phyloP scores from a whole-genome alignment of 2,329 filamentous ascomycete genomes.

The Purpureocillium takamizusanense region DNA sequence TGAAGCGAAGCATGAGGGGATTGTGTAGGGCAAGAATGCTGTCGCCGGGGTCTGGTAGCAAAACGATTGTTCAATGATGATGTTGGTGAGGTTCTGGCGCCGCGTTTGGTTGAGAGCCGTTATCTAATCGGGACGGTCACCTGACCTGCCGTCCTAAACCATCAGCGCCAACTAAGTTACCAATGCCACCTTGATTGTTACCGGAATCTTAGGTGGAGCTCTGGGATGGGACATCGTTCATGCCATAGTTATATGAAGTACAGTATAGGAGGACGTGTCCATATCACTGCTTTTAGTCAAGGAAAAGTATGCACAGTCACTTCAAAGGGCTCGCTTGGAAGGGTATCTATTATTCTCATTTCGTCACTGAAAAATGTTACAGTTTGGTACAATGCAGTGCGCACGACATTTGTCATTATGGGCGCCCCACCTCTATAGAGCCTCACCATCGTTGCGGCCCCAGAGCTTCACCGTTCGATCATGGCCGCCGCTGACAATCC shows the following conservation, averaged over 20 bases:
- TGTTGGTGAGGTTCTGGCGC: background rate
- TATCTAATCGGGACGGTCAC: constrained; percentile 16
- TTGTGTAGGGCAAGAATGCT: background rate
- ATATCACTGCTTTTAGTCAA: background rate
- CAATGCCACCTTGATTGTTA: too few species aligned
- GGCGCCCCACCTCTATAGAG: constrained; percentile 22
- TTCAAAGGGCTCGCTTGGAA: background rate
- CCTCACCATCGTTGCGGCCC: constrained; percentile 71
- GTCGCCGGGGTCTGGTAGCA: background rate
- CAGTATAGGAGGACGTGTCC: too few species aligned
- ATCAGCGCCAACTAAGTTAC: too few species aligned
- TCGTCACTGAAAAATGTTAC: too few species aligned
- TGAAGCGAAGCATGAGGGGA: constrained; percentile 15
- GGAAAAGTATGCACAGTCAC: too few species aligned
- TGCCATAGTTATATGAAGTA: too few species aligned
- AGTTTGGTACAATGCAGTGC: too few species aligned
- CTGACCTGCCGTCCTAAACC: constrained; percentile 9
- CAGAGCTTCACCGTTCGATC: constrained; percentile 95
- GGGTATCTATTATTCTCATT: background rate
- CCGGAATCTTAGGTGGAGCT: too few species aligned
- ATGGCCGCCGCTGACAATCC: constrained; percentile 91
- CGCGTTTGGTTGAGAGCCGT: background rate
- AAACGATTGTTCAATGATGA: background rate
- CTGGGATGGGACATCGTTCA: too few species aligned
- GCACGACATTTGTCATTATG: too few species aligned